Base-by-base conservation (phyloP, 1,284 basidiomycete genomes). In the Sphaerobolus stellatus region DNA sequence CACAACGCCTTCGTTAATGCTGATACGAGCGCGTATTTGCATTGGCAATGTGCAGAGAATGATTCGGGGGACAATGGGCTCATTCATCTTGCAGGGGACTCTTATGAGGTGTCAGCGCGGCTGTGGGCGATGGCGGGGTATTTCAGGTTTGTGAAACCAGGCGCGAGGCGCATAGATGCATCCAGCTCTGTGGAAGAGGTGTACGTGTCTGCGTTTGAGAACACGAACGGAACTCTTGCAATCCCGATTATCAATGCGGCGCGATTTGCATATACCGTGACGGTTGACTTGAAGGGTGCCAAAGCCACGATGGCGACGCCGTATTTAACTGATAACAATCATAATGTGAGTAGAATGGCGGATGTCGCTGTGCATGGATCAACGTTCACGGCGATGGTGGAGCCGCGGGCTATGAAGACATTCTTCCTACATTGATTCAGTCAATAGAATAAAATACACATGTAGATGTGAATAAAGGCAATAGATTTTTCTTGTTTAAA, bases 101-200 rank as follows among this genome's bases (percentile, higher is more conserved):
- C 59, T 3, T 44, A 50, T 14, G 58, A 54, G 31, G 50, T 59
- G 4, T 63, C 61, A 6, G 55, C 53, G 31, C 63, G 64, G 5
- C 60, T 64, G 1, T 65, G 64, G 64, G 64, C 63, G 2, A 55
- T 65, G 30, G 64, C 62, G 11, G 57, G 59, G 33, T 65, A 59
- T 59, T 56, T 52, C 16, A 58, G 64, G 27, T 65, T 52, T 40
- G 62, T 65, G 9, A 58, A 62, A 16, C 64, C 64, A 14, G 64
- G 64, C 20, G 64, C 64, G 8, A 57, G 61, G 6, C 62, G 64
- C 22, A 40, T 64, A 31, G 57, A 36, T 7, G 53, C 58, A 14
- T 46, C 56, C 9, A 60, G 59, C 8, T 53, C 56, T 24, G 44
- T 38, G n/a, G 48, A 47, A 13, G 56, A 40, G 41, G 47, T 64